These are phyloP conservation scores for Brettanomyces sp. DNA, from an alignment of 805 yeast genomes.

Conservation along the genomic window DNA sequence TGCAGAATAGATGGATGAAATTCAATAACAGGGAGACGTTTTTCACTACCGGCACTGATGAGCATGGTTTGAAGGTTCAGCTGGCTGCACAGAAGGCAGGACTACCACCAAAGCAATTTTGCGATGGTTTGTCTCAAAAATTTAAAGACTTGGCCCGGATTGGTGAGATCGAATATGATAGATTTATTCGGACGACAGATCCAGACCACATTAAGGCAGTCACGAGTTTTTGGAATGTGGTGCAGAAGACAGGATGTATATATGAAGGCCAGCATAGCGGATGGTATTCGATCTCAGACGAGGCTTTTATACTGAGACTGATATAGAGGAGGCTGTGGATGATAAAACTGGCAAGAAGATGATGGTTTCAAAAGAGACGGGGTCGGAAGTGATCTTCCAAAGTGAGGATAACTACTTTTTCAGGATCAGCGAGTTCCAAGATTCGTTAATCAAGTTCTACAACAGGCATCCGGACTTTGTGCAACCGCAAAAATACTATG, in stretches of 20 bases:
- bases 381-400: slow-evolving; percentile 65
- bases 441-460: slow-evolving; percentile 39
- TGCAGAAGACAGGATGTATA: slow-evolving; percentile 53
- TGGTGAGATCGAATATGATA: slow-evolving; percentile 50
- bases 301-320: slow-evolving; percentile 86
- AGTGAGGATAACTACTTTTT: slow-evolving; percentile 85
- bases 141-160: slow-evolving; percentile 56
- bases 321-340: slow-evolving; percentile 39
- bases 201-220: slow-evolving; percentile 64
- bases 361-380: slow-evolving; percentile 54
- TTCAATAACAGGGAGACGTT: slow-evolving; percentile 34
- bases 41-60: slow-evolving; percentile 91
- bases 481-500: slow-evolving; percentile 50
- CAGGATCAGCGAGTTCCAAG: slow-evolving; percentile 53
- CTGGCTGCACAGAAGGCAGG: slow-evolving; percentile 57
- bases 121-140: slow-evolving; percentile 56
- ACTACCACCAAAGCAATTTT: slow-evolving; percentile 55
- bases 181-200: slow-evolving; percentile 90
- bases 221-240: slow-evolving; percentile 55
- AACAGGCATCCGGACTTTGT: slow-evolving; percentile 48
- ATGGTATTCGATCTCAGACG: slow-evolving; percentile 94
- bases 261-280: slow-evolving; percentile 82
- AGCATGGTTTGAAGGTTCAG: slow-evolving; percentile 91
- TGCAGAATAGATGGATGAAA: slow-evolving; percentile 61
- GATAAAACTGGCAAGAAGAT: slow-evolving; percentile 22